Evolutionary conservation across 345 rosid genomes (phyloP).

Genomic region (Diplotaxis tenuifolia): DNA sequence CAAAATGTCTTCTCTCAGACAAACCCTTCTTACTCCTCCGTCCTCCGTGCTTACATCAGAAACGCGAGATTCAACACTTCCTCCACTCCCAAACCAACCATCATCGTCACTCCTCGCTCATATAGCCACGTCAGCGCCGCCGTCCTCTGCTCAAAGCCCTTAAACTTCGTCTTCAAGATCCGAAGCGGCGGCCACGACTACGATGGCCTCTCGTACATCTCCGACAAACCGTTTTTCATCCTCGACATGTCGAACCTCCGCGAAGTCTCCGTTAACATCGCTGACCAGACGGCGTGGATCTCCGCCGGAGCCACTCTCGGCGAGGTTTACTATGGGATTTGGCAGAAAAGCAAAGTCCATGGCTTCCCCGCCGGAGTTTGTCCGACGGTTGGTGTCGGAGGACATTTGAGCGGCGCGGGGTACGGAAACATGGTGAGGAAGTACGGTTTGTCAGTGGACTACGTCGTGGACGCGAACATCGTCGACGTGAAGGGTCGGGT

Average conservation of each 20-base stretch:
- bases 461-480: constrained; percentile 52
- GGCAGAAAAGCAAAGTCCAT: constrained; percentile 42
- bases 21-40: constrained; percentile 43
- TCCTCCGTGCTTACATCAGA: constrained; percentile 52
- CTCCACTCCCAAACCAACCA: constrained; percentile 42
- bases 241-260: constrained; percentile 58
- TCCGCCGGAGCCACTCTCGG: constrained; percentile 61
- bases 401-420: constrained; percentile 62
- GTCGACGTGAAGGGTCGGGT: constrained; percentile 52
- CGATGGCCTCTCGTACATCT: constrained; percentile 52
- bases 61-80: constrained; percentile 57
- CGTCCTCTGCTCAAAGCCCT: constrained; percentile 45
- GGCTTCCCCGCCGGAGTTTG: constrained; percentile 65
- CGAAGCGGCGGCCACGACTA: constrained; percentile 67
- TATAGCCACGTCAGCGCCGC: constrained; percentile 55
- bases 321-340: constrained; percentile 50
- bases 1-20: constrained; percentile 36
- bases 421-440: constrained; percentile 60
- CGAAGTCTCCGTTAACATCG: constrained; percentile 31
- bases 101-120: constrained; percentile 52
- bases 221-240: constrained; percentile 49
- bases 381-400: constrained; percentile 69
- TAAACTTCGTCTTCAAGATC: constrained; percentile 46
- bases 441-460: constrained; percentile 50
- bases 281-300: constrained; percentile 47